Evolutionary conservation across 352 stramenopile genomes (phyloP).

Genomic region (Discostella stelligera): DNA sequence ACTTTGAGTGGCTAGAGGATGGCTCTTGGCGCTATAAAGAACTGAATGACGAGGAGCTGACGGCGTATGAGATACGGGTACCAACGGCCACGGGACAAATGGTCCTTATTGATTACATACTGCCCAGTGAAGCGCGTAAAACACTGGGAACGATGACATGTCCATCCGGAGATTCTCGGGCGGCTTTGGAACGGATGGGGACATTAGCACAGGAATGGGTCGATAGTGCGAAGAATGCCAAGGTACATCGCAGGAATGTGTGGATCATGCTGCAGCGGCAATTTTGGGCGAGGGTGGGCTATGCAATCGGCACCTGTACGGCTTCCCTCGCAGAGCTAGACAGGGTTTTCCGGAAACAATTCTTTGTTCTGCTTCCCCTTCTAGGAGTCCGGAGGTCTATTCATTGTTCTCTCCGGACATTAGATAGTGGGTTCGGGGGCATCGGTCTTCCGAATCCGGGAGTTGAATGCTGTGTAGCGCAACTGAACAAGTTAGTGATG

Average conservation of each 20-base stretch:
- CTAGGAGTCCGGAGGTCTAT: too few species aligned
- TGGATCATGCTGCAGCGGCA: not conserved
- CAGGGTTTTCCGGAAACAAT: not conserved
- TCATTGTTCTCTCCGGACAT: too few species aligned
- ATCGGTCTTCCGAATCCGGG: not conserved
- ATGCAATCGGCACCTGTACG: not conserved
- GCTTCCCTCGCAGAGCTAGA: not conserved
- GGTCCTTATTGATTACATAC: constrained; percentile 8
- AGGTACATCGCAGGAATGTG: not conserved
- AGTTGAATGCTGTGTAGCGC: not conserved
- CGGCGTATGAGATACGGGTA: constrained; percentile 3
- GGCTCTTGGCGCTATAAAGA: constrained; percentile 11
- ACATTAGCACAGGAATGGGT: constrained; percentile 3
- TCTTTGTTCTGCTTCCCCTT: too few species aligned
- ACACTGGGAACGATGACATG: too few species aligned
- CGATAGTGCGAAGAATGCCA: not conserved
- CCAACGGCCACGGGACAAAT: constrained; percentile 7
- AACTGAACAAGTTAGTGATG: not conserved
- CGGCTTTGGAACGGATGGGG: too few species aligned
- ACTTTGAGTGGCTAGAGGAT: too few species aligned
- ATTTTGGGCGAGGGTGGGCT: not conserved
- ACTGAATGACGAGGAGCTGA: not conserved
- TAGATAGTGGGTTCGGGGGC: too few species aligned
- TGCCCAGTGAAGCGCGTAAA: not conserved
- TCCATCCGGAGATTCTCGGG: too few species aligned